phyloP scores from a whole-genome alignment of 2,329 filamentous ascomycete genomes.

The Cladosporium colombiae region DNA sequence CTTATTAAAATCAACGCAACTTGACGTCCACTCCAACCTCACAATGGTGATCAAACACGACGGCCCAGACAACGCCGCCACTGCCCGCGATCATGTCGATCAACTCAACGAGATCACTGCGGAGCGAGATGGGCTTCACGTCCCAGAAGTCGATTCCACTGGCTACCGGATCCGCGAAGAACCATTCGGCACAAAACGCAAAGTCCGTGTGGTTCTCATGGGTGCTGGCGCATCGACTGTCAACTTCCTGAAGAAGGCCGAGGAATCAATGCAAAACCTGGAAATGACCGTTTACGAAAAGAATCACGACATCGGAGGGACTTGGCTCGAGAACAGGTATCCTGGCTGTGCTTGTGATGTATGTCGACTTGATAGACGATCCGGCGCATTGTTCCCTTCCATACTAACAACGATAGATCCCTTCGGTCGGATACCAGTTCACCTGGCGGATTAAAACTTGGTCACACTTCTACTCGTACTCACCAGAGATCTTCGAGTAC shows the following conservation, averaged over 20 bases:
- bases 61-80: slow-evolving; percentile 24
- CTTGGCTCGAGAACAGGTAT: slow-evolving; percentile 40
- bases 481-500: slow-evolving; percentile 52
- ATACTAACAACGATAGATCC: slow-evolving; percentile 34
- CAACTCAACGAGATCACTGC: slow-evolving; percentile 28
- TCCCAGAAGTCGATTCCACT: slow-evolving; percentile 41
- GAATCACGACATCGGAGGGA: slow-evolving; percentile 40
- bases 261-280: slow-evolving; percentile 44
- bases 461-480: slow-evolving; percentile 51
- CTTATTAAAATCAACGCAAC: neutral
- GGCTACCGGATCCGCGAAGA: slow-evolving; percentile 48
- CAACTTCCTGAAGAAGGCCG: slow-evolving; percentile 47
- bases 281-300: slow-evolving; percentile 43
- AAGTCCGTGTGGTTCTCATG: slow-evolving; percentile 45
- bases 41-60: slow-evolving; percentile 19
- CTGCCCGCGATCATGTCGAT: slow-evolving; percentile 13
- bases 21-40: neutral
- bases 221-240: slow-evolving; percentile 46
- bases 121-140: slow-evolving; percentile 36
- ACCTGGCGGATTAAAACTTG: slow-evolving; percentile 53
- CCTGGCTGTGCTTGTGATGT: slow-evolving; percentile 47
- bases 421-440: slow-evolving; percentile 44
- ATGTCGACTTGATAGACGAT: neutral
- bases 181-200: slow-evolving; percentile 45
- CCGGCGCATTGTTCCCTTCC: neutral